Percentiles rank a stretch among this genome's conserved stretches.
phyloP scores from a whole-genome alignment of 805 yeast genomes.

The Alloascoidea hylecoeti region DNA sequence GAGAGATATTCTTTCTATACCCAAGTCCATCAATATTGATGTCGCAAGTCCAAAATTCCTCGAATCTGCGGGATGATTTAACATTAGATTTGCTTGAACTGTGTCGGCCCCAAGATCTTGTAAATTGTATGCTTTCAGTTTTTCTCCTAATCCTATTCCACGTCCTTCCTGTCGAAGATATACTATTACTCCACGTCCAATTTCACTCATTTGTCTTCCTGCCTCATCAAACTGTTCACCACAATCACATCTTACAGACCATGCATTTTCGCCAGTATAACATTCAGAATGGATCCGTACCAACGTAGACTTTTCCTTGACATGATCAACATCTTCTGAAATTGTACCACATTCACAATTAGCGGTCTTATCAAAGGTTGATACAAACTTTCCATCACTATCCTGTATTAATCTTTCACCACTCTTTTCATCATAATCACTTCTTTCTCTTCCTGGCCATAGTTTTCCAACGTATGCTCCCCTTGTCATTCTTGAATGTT shows the following conservation, averaged over 20 bases:
- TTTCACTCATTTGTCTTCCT: conserved; percentile 61
- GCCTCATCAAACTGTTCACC: conserved; percentile 87
- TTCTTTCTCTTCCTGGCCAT: conserved; percentile 69
- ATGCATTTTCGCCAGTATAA: conserved; percentile 81
- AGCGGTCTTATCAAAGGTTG: no score
- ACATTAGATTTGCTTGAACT: conserved; percentile 65
- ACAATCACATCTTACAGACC: conserved; percentile 84
- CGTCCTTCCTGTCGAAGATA: conserved; percentile 78
- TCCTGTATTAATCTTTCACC: conserved; percentile 12
- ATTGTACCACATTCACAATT: no score
- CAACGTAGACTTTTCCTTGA: conserved; percentile 25
- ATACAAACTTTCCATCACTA: background rate
- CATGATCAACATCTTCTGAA: conserved; percentile 4
- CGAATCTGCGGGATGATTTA: conserved; percentile 81
- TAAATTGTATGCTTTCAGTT: conserved; percentile 68
- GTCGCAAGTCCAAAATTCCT: conserved; percentile 70
- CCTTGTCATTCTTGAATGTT: conserved; percentile 91
- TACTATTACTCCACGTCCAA: conserved; percentile 74
- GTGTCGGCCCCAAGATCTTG: conserved; percentile 85
- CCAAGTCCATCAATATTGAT: conserved; percentile 59
- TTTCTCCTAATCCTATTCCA: conserved; percentile 81
- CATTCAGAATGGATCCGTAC: conserved; percentile 76
- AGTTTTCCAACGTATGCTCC: conserved; percentile 93
- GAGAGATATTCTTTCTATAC: conserved; percentile 41
- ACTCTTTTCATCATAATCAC: conserved; percentile 41